A percentile compares a stretch with the other conserved stretches of the same genome.
Evolutionary conservation across 768 basidiomycete genomes (phyloP).

Genomic region (Lactarius indigo): DNA sequence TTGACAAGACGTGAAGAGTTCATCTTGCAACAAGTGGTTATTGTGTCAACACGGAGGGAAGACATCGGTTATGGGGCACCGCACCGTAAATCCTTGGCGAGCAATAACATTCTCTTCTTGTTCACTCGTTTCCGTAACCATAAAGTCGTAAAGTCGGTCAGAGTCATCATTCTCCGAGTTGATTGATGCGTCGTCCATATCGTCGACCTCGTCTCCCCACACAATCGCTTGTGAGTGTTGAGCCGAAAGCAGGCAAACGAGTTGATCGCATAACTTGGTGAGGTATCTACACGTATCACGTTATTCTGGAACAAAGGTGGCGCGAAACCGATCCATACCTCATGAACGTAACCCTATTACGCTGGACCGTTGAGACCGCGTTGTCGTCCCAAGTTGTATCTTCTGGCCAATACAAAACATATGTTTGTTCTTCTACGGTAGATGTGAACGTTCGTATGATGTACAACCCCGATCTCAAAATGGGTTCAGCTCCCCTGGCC

Average conservation of each 20-base stretch:
- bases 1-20: background rate
- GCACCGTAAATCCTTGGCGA: background rate
- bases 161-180: background rate
- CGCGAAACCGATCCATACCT: constrained; percentile 34
- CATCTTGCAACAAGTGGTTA: background rate
- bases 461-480: constrained; percentile 50
- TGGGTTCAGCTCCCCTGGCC: constrained; percentile 21
- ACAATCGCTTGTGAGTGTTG: background rate
- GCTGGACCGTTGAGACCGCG: constrained; percentile 40
- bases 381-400: constrained; percentile 54
- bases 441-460: constrained; percentile 30
- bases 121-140: background rate
- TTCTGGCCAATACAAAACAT: constrained; percentile 60
- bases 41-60: no score
- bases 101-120: background rate
- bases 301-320: background rate
- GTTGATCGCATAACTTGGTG: background rate
- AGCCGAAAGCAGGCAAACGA: background rate
- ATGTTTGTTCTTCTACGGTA: constrained; percentile 33
- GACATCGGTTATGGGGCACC: no score
- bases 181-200: background rate
- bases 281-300: background rate
- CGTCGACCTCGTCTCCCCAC: background rate
- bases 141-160: background rate
- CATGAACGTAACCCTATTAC: constrained; percentile 61